phyloP scores from a whole-genome alignment of 768 basidiomycete genomes.

The Artomyces pyxidatus region DNA sequence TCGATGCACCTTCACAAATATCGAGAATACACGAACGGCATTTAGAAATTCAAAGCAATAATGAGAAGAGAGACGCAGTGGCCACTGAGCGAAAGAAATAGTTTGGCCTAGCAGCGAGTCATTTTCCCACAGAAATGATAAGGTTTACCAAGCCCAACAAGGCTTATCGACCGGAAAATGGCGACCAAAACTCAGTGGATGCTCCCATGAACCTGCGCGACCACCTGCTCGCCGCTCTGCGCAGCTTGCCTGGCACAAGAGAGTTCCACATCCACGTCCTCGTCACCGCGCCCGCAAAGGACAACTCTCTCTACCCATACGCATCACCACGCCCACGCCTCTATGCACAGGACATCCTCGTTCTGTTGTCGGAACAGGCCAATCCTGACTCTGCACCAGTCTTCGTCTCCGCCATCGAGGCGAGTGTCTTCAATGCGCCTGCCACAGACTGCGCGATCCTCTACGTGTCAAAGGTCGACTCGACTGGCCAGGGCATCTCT shows the following conservation, averaged over 20 bases:
- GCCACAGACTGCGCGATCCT: conserved; percentile 61
- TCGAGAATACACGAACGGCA: no score
- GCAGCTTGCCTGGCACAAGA: conserved; percentile 53
- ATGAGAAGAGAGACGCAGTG: no score
- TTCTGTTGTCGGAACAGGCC: conserved; percentile 63
- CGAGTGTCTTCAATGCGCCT: conserved; percentile 65
- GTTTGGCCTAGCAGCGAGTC: no score
- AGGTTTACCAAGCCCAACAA: neutral
- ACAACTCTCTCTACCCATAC: conserved; percentile 66
- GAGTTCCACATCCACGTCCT: conserved; percentile 72
- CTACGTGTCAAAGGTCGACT: conserved; percentile 92
- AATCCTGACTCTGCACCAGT: conserved; percentile 42
- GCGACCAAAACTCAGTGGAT: neutral
- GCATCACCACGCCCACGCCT: conserved; percentile 56
- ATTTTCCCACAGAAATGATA: no score
- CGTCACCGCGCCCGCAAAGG: conserved; percentile 58
- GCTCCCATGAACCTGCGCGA: conserved; percentile 46
- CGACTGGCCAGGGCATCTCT: conserved; percentile 63
- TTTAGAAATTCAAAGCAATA: no score
- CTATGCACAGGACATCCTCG: conserved; percentile 68
- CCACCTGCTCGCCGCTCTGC: conserved; percentile 48
- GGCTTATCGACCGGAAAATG: neutral
- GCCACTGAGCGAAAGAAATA: no score
- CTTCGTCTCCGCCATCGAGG: conserved; percentile 76
- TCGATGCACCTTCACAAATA: no score